Evolutionary conservation across 23 red algal species (phyloP), one percentile per base, ranked within the genome.

Genomic region (Cyanidium caldarium): DNA sequence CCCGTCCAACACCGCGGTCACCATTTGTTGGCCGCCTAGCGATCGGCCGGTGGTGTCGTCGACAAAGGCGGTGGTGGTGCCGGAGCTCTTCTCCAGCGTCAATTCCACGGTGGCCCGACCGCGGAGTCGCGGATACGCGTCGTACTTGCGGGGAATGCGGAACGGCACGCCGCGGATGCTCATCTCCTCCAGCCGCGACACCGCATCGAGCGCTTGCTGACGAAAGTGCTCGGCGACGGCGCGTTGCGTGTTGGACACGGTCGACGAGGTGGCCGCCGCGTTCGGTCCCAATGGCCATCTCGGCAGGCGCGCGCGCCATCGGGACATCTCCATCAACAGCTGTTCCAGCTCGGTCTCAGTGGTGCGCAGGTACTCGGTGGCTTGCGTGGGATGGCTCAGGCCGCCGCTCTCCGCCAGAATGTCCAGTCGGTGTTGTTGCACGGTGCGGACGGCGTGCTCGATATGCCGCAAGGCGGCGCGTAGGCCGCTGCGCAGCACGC

Each of bases 141-240:
- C 81, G 69, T 77, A 90, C 13, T 75, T 61, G 20, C 80, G 75
- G n/a, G 86, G 86, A 77, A 90, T 90, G n/a, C 67, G 51, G 46
- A 76, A 90, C 2, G 86, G 78, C 37, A 83, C 58, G 13, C 77
- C 77, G 2, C 61, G 38, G 2, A 90, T 77, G 34, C 75, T 81
- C 33, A 73, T 34, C 42, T 83, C 72, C 39, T 82, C 86, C 33
- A 90, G 78, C 7, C 75, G 42, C n/a, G 46, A 39, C 38, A 90
- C 51, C 66, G 72, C 65, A 1, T 67, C 38, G 44, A 90, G 41
- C 34, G 77, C 77, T n/a, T 44, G 35, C 45, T 72, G 46, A 35
- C 69, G 36, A 17, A 79, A 61, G 33, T 66, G 17, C 21, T 78
- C 77, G n/a, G n/a, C n/a, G n/a, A n/a, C n/a, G n/a, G n/a, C 51